phyloP scores from a whole-genome alignment of 2,329 filamentous ascomycete genomes.

The Hymenoscyphus fraxineus region DNA sequence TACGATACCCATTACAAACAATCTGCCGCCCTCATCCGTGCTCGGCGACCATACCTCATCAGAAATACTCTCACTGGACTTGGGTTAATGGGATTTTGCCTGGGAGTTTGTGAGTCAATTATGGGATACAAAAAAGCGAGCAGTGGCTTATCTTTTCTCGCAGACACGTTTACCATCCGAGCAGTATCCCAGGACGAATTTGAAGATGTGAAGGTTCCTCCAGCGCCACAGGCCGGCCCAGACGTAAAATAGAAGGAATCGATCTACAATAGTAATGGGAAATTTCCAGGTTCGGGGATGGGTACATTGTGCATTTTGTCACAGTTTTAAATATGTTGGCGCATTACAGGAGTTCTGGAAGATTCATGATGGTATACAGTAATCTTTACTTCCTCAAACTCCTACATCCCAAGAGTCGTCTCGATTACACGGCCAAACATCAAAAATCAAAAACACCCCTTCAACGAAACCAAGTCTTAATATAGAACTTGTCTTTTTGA shows the following conservation, averaged over 20 bases:
- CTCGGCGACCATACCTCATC: conserved; percentile 84
- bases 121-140: background rate
- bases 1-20: conserved; percentile 86
- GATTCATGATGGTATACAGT: background rate
- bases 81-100: conserved; percentile 70
- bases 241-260: conserved; percentile 14
- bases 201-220: conserved; percentile 88
- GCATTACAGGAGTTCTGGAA: background rate
- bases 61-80: conserved; percentile 82
- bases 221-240: conserved; percentile 36
- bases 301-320: background rate
- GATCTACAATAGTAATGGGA: background rate
- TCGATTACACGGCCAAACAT: too few relatives aligned
- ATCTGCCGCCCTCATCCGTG: conserved; percentile 83
- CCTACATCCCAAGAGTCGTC: too few relatives aligned
- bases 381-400: background rate
- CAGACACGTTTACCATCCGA: conserved; percentile 69
- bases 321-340: background rate
- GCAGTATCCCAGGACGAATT: conserved; percentile 96
- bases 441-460: background rate
- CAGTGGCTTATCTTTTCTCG: background rate
- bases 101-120: conserved; percentile 75
- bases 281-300: background rate
- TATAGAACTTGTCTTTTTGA: too few relatives aligned
- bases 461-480: background rate